These are phyloP conservation scores for Myriangium duriaei DNA, from an alignment of 2,329 filamentous ascomycete species.

Conservation along the genomic window DNA sequence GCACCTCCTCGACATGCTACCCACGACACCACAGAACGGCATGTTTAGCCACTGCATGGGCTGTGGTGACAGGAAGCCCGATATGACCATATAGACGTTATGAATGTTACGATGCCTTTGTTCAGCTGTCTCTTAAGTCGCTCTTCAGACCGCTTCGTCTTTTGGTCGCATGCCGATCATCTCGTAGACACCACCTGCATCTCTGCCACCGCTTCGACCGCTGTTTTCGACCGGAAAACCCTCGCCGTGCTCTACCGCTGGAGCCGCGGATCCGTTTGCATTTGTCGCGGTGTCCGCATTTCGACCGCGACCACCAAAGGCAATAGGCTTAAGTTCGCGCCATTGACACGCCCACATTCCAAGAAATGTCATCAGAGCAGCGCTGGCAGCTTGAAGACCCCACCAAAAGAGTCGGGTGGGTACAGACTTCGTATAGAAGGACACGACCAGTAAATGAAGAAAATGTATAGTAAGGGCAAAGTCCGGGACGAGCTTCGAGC, in stretches of 20 bases:
- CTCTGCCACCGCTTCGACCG: constrained; percentile 29
- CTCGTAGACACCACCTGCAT: constrained; percentile 36
- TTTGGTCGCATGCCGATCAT: constrained; percentile 31
- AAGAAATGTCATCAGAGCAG: constrained; percentile 52
- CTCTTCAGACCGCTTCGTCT: constrained; percentile 15
- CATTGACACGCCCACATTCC: constrained; percentile 88
- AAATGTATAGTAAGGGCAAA: constrained; percentile 84
- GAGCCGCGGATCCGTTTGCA: constrained; percentile 9
- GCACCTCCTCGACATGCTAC: constrained; percentile 2
- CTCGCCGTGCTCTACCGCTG: constrained; percentile 21
- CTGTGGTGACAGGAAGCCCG: not conserved
- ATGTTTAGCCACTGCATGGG: not conserved
- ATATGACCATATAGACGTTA: constrained; percentile 7
- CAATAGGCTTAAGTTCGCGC: constrained; percentile 77
- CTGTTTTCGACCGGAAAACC: constrained; percentile 26
- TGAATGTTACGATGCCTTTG: constrained; percentile 3
- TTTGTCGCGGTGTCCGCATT: constrained; percentile 12
- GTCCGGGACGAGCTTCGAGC: constrained; percentile 88
- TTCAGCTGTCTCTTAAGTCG: not conserved
- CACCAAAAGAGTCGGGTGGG: constrained; percentile 82
- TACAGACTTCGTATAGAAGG: constrained; percentile 63
- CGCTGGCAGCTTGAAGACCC: constrained; percentile 51
- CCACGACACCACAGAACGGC: not conserved
- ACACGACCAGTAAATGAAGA: constrained; percentile 65
- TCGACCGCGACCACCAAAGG: constrained; percentile 54